These are phyloP conservation scores for Euphorbia celastroides DNA, from an alignment of 441 rosid genomes.

Conservation along the genomic window DNA sequence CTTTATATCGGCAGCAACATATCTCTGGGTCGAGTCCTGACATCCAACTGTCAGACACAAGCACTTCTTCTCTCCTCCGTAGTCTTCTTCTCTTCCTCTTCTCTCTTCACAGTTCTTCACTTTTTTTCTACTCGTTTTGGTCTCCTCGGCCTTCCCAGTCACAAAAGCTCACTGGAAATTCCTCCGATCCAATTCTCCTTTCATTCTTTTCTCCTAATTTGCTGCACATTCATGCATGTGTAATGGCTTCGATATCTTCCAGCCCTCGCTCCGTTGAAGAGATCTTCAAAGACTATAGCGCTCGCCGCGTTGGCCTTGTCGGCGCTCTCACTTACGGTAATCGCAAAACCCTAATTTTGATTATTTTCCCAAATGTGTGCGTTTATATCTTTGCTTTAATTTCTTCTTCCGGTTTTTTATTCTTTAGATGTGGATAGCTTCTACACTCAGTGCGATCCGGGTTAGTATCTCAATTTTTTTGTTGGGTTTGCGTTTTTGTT, in stretches of 20 bases:
- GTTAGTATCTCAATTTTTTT: conserved; percentile 29
- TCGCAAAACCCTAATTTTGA: conserved; percentile 6
- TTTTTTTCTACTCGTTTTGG: not conserved
- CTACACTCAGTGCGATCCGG: conserved; percentile 81
- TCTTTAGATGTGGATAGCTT: conserved; percentile 69
- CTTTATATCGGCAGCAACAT: not conserved
- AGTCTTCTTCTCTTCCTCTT: not conserved
- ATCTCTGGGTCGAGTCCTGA: not conserved
- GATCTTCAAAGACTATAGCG: conserved; percentile 72
- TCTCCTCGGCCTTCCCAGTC: not conserved
- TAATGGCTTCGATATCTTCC: conserved; percentile 55
- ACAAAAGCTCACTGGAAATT: not conserved
- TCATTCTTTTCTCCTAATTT: not conserved
- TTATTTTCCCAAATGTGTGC: not conserved
- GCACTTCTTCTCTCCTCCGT: not conserved
- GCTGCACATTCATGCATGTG: conserved; percentile 7
- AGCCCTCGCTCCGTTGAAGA: conserved; percentile 87
- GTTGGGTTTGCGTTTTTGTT: not conserved
- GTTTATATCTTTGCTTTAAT: not conserved
- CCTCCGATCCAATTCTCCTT: not conserved
- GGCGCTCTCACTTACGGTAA: conserved; percentile 74
- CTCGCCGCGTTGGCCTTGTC: conserved; percentile 65
- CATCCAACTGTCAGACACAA: conserved; percentile 8
- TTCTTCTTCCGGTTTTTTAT: not conserved
- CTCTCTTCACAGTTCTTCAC: not conserved